A percentile compares a stretch with the other conserved stretches of the same genome.
Evolutionary conservation across 257 asterid genomes (phyloP).

Genomic region (Osmanthus fragrans): DNA sequence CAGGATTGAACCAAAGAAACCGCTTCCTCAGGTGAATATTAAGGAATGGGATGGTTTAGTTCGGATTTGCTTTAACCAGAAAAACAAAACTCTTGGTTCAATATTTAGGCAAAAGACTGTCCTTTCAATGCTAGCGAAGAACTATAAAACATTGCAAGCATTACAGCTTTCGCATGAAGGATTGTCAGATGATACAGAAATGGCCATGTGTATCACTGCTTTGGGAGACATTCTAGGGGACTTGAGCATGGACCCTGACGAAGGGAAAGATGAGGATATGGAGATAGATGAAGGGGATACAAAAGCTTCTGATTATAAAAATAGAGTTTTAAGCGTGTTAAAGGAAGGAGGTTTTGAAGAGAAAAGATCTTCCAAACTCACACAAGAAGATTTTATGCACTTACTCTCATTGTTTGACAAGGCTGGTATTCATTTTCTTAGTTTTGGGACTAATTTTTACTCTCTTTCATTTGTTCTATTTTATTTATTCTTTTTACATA

Average conservation of each 20-base stretch:
- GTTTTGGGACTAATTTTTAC: conserved; percentile 19
- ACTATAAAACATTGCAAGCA: conserved; percentile 79
- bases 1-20: conserved; percentile 85
- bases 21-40: conserved; percentile 67
- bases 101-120: conserved; percentile 72
- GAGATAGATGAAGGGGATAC: conserved; percentile 71
- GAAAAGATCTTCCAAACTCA: conserved; percentile 71
- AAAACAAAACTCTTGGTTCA: conserved; percentile 85
- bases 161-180: conserved; percentile 55
- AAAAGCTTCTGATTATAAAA: conserved; percentile 63
- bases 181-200: conserved; percentile 46
- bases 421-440: conserved; percentile 86
- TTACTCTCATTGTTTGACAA: conserved; percentile 71
- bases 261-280: conserved; percentile 58
- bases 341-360: conserved; percentile 72
- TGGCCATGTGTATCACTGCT: conserved; percentile 60
- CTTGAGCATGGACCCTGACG: conserved; percentile 55
- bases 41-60: conserved; percentile 99
- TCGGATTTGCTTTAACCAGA: conserved; percentile 86
- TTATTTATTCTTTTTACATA: background rate
- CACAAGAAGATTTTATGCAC: conserved; percentile 84
- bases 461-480: background rate
- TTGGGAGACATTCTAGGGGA: conserved; percentile 76
- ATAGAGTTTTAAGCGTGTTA: conserved; percentile 62
- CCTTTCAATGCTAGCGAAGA: conserved; percentile 76